Conservation (phyloP, 2,329 filamentous ascomycete genomes). For the Chrysoporthe puriensis region DNA sequence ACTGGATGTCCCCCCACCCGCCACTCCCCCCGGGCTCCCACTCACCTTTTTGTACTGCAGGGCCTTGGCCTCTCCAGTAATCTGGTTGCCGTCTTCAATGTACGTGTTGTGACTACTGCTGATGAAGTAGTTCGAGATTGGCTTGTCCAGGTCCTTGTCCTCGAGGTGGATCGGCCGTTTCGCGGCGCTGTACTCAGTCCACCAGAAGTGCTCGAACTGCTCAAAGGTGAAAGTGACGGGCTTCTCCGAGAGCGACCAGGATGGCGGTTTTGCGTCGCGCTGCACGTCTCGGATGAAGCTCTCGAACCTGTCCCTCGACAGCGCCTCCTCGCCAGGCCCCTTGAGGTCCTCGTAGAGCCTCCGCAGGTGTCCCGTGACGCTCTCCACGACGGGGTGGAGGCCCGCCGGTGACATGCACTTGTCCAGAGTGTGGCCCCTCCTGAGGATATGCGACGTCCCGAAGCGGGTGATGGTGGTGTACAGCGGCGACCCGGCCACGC, state of each 20-base stretch:
- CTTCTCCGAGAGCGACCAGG: conserved; percentile 34
- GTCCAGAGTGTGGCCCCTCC: conserved; percentile 13
- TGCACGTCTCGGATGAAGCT: conserved; percentile 17
- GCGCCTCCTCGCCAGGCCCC: conserved; percentile 3
- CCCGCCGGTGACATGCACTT: conserved; percentile 6
- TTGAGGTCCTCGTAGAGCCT: conserved; percentile 23
- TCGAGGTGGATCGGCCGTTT: conserved; percentile 44
- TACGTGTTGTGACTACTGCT: conserved; percentile 96
- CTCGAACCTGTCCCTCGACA: conserved; percentile 16
- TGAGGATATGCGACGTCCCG: not conserved
- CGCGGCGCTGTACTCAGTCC: conserved; percentile 47
- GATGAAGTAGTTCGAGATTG: conserved; percentile 89
- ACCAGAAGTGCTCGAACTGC: conserved; percentile 56
- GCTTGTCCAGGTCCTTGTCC: conserved; percentile 63
- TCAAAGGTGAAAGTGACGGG: conserved; percentile 48
- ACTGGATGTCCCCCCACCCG: no score
- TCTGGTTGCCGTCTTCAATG: conserved; percentile 78
- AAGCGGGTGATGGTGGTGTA: conserved; percentile 8
- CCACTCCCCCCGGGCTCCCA: not conserved
- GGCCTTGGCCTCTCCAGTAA: conserved; percentile 74
- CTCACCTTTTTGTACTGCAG: conserved; percentile 70
- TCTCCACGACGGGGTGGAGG: not conserved
- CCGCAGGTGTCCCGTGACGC: conserved; percentile 17
- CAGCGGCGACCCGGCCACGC: conserved; percentile 12
- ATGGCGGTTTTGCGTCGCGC: not conserved